Evolutionary conservation across 2,329 filamentous ascomycete species (phyloP).

Genomic region (Ophiocordyceps unilateralis): DNA sequence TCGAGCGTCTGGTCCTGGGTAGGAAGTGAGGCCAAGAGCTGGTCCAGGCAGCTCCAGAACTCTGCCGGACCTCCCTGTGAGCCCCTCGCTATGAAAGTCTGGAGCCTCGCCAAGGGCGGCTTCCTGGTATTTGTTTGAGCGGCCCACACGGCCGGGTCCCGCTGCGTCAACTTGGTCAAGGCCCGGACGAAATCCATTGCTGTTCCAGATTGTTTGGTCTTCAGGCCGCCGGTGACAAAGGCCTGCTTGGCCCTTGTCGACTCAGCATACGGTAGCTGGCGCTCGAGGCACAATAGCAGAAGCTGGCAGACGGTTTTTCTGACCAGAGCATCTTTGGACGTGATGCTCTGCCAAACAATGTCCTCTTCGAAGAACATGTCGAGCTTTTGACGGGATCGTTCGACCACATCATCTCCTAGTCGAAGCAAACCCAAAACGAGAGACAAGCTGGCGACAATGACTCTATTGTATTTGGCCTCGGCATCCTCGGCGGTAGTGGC

Average conservation of each 20-base stretch:
- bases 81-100: constrained; percentile 62
- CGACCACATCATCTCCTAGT: constrained; percentile 32
- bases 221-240: constrained; percentile 58
- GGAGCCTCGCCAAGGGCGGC: constrained; percentile 37
- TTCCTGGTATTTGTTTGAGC: constrained; percentile 30
- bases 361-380: constrained; percentile 48
- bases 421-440: constrained; percentile 36
- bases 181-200: constrained; percentile 52
- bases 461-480: constrained; percentile 68
- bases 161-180: constrained; percentile 46
- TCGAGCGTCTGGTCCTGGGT: constrained; percentile 23
- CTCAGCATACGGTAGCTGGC: constrained; percentile 28
- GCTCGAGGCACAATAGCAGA: constrained; percentile 28
- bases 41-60: constrained; percentile 56
- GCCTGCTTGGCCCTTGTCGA: constrained; percentile 33
- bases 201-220: constrained; percentile 56
- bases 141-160: constrained; percentile 58
- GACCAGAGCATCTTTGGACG: constrained; percentile 38
- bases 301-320: constrained; percentile 35
- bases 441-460: constrained; percentile 39
- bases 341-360: constrained; percentile 49
- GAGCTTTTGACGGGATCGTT: constrained; percentile 44
- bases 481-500: constrained; percentile 73
- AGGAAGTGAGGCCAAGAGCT: constrained; percentile 45
- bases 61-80: constrained; percentile 58